Percentiles rank a stretch among this genome's conserved stretches.
These are phyloP conservation scores for Babesia ovis DNA, from an alignment of 169 alveolate species.

Conservation along the genomic window DNA sequence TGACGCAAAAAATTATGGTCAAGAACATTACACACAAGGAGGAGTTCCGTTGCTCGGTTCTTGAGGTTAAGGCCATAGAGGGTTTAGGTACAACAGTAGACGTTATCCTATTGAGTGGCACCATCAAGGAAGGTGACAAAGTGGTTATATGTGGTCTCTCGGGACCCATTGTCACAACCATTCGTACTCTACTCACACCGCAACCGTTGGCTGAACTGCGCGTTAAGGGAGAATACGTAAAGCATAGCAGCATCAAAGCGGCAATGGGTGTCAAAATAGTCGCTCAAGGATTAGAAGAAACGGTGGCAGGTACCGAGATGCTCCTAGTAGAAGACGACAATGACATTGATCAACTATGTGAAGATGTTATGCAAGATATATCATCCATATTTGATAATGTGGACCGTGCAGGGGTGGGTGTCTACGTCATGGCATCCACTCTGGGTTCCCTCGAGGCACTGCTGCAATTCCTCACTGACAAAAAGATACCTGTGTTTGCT, in stretches of 20 bases:
- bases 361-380: constrained; percentile 91
- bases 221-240: constrained; percentile 96
- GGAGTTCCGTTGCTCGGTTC: constrained; percentile 92
- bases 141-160: constrained; percentile 94
- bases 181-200: constrained; percentile 97
- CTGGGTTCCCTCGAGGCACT: constrained; percentile 99
- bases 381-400: constrained; percentile 90
- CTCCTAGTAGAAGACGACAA: constrained; percentile 86
- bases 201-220: constrained; percentile 99
- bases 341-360: constrained; percentile 83
- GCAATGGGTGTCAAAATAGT: constrained; percentile 93
- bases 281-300: constrained; percentile 93
- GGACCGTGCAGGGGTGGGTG: constrained; percentile 92
- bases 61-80: constrained; percentile 94
- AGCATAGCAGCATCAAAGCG: constrained; percentile 90
- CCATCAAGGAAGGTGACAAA: constrained; percentile 92
- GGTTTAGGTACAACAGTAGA: constrained; percentile 99
- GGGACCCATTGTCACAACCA: constrained; percentile 96
- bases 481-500: constrained; percentile 94
- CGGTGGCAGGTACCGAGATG: constrained; percentile 96
- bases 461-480: constrained; percentile 90
- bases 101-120: constrained; percentile 96
- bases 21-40: constrained; percentile 84
- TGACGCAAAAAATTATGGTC: constrained; percentile 88
- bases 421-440: constrained; percentile 98